Percentiles rank a stretch among this genome's conserved stretches.
Conservation (phyloP, 225 moss, liverwort and hornwort genomes). For the Straminergon stramineum region DNA sequence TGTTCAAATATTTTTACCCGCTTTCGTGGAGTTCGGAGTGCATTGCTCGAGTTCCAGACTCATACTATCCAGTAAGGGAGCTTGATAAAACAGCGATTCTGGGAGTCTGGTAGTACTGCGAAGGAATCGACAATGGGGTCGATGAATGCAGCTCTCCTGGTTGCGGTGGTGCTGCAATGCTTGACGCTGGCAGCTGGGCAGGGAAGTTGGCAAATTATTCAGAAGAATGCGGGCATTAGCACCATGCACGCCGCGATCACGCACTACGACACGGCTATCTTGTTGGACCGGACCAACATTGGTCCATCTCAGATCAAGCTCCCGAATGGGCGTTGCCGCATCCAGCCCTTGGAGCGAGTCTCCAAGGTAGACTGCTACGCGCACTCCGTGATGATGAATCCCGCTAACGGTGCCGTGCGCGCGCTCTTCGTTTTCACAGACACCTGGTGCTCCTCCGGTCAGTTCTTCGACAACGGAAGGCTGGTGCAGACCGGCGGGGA, state of each 20-base stretch:
- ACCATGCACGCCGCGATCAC: slow-evolving; percentile 41
- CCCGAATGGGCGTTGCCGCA: slow-evolving; percentile 20
- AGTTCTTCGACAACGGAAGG: slow-evolving; percentile 2
- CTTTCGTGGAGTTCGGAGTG: background rate
- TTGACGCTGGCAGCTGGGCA: background rate
- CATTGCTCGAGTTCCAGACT: background rate
- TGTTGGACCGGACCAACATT: slow-evolving; percentile 32
- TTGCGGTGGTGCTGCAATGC: background rate
- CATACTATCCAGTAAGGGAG: background rate
- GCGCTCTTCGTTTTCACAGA: slow-evolving; percentile 21
- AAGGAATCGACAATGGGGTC: background rate
- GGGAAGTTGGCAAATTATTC: slow-evolving; percentile 6
- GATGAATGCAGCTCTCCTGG: background rate
- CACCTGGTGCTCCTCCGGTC: slow-evolving; percentile 48
- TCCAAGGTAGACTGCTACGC: slow-evolving; percentile 32
- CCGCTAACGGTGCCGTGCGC: slow-evolving; percentile 1
- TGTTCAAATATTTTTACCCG: background rate
- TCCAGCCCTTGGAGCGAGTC: slow-evolving; percentile 12
- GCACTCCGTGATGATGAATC: slow-evolving; percentile 39
- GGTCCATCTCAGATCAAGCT: slow-evolving; percentile 27
- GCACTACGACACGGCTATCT: slow-evolving; percentile 13
- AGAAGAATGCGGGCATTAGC: slow-evolving; percentile 11
- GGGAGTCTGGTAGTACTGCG: background rate
- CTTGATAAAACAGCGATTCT: background rate
- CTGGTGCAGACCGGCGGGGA: slow-evolving; percentile 36